Conservation (phyloP, 2,329 filamentous ascomycete species). For the Zopfia rhizophila region DNA sequence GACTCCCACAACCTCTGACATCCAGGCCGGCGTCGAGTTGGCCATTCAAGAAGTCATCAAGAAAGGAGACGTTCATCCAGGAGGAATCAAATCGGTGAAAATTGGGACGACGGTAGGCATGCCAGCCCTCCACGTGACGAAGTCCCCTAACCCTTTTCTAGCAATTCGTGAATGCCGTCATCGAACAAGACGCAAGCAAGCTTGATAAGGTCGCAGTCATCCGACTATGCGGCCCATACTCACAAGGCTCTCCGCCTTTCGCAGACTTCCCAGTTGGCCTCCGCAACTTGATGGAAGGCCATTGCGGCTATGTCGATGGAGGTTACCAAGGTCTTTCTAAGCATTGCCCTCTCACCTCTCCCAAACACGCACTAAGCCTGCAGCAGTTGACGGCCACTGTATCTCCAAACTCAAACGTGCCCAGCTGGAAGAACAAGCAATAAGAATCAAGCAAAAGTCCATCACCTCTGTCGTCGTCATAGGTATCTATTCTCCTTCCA, state of each 20-base stretch:
- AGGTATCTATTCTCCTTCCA: constrained; percentile 60
- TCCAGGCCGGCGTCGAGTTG: constrained; percentile 54
- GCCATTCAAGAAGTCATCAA: constrained; percentile 51
- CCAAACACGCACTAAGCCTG: too few species aligned
- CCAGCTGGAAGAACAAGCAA: constrained; percentile 50
- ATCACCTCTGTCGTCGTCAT: constrained; percentile 56
- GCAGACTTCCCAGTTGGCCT: constrained; percentile 65
- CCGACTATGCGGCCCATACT: constrained; percentile 65
- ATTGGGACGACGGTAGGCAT: constrained; percentile 60
- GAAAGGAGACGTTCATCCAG: constrained; percentile 32
- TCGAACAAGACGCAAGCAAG: constrained; percentile 63
- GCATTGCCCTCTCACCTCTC: too few species aligned
- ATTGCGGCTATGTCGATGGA: constrained; percentile 56
- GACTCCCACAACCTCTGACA: constrained; percentile 54
- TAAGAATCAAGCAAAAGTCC: constrained; percentile 48
- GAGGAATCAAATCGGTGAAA: constrained; percentile 19
- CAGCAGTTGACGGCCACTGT: constrained; percentile 62
- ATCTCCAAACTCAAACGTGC: constrained; percentile 52
- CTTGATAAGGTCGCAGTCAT: constrained; percentile 65
- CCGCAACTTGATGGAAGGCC: constrained; percentile 57
- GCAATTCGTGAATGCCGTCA: constrained; percentile 69
- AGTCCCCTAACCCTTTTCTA: too few species aligned
- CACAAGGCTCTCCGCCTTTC: constrained; percentile 62
- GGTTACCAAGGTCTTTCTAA: too few species aligned
- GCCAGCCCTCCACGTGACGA: too few species aligned